These are phyloP conservation scores for Kwoniella sp. DNA, from an alignment of 768 basidiomycete genomes.

Conservation along the genomic window DNA sequence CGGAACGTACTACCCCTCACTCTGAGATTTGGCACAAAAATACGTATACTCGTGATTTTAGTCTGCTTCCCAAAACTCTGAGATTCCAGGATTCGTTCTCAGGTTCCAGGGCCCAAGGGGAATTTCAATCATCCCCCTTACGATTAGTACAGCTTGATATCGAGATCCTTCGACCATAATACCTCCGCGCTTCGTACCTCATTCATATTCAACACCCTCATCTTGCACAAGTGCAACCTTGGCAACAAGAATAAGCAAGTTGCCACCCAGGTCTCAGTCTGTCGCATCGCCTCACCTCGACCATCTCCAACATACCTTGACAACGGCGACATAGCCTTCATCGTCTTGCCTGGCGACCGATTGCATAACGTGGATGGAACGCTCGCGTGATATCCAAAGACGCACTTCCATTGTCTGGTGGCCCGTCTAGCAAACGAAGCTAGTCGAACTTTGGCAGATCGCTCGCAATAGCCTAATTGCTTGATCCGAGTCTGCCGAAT, in stretches of 20 bases:
- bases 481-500: not conserved
- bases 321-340: not conserved
- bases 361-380: not conserved
- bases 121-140: not conserved
- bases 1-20: not conserved
- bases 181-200: not conserved
- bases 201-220: not conserved
- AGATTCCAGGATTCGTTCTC: not conserved
- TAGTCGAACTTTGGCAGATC: not conserved
- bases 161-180: constrained; percentile 1
- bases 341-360: not conserved
- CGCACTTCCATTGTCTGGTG: no score
- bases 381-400: no score
- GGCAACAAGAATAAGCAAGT: no score
- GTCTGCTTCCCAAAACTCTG: not conserved
- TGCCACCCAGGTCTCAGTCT: not conserved
- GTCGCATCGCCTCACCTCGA: not conserved
- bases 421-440: no score
- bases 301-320: not conserved
- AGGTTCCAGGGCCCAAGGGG: not conserved
- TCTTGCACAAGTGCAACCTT: no score
- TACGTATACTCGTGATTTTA: no score
- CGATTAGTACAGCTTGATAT: not conserved
- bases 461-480: not conserved
- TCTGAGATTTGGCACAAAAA: no score